Evolutionary conservation across 202 grass and related monocot species (phyloP).

Genomic region (Miscanthus sacchariflorus): DNA sequence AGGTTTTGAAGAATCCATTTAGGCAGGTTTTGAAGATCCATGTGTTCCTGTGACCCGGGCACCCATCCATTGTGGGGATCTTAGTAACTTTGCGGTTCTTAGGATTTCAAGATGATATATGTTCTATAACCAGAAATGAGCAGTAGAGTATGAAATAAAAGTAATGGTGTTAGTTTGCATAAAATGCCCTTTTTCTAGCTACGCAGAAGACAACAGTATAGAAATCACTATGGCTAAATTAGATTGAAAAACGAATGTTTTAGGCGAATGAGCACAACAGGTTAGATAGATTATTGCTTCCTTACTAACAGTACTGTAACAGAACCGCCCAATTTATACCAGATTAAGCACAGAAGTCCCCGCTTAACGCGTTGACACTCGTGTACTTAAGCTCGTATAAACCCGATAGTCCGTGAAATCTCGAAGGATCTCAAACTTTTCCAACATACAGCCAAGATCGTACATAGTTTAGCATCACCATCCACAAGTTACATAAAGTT

Average conservation of each 20-base stretch:
- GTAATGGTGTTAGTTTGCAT: not conserved
- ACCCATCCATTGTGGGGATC: not conserved
- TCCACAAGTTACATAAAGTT: too few relatives aligned
- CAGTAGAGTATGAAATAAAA: not conserved
- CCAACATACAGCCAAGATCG: too few relatives aligned
- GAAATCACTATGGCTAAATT: not conserved
- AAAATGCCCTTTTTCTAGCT: not conserved
- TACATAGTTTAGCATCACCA: too few relatives aligned
- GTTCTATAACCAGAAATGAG: not conserved
- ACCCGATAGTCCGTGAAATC: too few relatives aligned
- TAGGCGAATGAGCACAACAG: not conserved
- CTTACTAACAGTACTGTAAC: not conserved
- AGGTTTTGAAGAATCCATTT: not conserved
- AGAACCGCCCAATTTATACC: too few relatives aligned
- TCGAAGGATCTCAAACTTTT: too few relatives aligned
- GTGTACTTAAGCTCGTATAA: too few relatives aligned
- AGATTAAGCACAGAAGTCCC: too few relatives aligned
- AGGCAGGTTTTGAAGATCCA: not conserved
- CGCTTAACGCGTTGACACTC: too few relatives aligned
- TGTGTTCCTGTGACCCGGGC: not conserved
- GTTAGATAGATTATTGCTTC: conserved; percentile 4
- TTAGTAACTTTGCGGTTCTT: conserved; percentile 2
- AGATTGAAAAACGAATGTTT: not conserved
- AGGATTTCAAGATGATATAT: conserved; percentile 14
- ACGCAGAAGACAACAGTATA: not conserved